These are phyloP conservation scores for Backusella tuberculispora DNA, from an alignment of 192 early-diverging fungal genomes.

Conservation along the genomic window DNA sequence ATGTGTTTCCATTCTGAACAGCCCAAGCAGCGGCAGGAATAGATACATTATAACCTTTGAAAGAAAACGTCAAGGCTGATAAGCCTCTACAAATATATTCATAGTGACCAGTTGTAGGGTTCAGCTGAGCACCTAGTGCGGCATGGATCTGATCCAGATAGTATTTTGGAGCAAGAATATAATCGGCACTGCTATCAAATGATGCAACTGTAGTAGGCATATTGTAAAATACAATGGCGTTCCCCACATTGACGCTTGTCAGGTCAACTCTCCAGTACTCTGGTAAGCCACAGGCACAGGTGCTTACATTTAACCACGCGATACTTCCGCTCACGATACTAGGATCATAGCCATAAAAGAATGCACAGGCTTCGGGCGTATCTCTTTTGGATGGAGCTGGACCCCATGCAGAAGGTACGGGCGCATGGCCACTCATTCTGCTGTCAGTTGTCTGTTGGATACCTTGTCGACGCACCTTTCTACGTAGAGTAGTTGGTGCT, in stretches of 20 bases:
- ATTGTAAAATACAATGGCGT: neutral
- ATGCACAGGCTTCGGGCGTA: neutral
- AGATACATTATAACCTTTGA: neutral
- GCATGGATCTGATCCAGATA: neutral
- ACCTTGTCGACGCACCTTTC: neutral
- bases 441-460: neutral
- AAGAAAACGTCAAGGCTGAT: neutral
- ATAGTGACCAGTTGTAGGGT: neutral
- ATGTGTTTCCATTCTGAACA: neutral
- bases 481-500: neutral
- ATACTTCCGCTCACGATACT: neutral
- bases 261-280: neutral
- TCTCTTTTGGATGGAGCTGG: neutral
- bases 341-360: neutral
- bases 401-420: neutral
- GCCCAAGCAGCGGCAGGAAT: slow-evolving; percentile 8
- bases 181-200: neutral
- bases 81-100: neutral
- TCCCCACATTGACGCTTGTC: neutral
- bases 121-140: neutral
- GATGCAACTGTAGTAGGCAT: neutral
- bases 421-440: neutral
- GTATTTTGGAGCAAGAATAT: neutral
- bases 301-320: neutral
- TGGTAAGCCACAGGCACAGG: neutral